Evolutionary conservation across 1,284 basidiomycete genomes (phyloP).

Genomic region (Naganishia albida): DNA sequence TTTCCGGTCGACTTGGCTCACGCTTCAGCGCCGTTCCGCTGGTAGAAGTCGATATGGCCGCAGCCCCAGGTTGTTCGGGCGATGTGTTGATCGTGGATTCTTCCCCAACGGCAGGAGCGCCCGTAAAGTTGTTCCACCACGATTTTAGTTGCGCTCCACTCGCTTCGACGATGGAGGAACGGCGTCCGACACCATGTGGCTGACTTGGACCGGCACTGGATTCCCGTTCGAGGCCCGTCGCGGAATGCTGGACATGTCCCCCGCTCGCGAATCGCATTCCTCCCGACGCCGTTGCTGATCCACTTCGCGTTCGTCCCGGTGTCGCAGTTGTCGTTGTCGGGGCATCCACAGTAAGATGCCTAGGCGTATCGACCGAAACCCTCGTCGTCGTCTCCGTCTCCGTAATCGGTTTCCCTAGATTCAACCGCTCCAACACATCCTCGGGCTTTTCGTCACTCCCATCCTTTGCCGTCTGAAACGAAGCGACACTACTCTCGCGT

Average conservation of each 20-base stretch:
- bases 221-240: not conserved
- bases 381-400: conserved; percentile 2
- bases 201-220: not conserved
- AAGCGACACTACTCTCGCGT: not conserved
- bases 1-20: conserved; percentile 23
- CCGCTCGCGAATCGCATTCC: too few relatives aligned
- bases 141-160: conserved; percentile 62
- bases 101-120: conserved; percentile 63
- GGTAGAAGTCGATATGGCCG: conserved; percentile 50
- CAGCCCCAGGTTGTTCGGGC: not conserved
- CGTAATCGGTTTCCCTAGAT: not conserved
- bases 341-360: too few relatives aligned
- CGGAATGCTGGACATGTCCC: too few relatives aligned
- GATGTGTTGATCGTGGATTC: conserved; percentile 41
- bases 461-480: not conserved
- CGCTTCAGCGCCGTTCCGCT: conserved; percentile 13
- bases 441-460: too few relatives aligned
- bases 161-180: conserved; percentile 11
- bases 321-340: not conserved
- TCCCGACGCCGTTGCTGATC: not conserved
- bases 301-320: not conserved
- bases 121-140: conserved; percentile 77
- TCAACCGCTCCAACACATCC: too few relatives aligned
- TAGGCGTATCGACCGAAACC: too few relatives aligned
- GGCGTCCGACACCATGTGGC: conserved; percentile 6